Conservation (phyloP, 1,284 basidiomycete genomes). For the Sporisorium exsertum region DNA sequence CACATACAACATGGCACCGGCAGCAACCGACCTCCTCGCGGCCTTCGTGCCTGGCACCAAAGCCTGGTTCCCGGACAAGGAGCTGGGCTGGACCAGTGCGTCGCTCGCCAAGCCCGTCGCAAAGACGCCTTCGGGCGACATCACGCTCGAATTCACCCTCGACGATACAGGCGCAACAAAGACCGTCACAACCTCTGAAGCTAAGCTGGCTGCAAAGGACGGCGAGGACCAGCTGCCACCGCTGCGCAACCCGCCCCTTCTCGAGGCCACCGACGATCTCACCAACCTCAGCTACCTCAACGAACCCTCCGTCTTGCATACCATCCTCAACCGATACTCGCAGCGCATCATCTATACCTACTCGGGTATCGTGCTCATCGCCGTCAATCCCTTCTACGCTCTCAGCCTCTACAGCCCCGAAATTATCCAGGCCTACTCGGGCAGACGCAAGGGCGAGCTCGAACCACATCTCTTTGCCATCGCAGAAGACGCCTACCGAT, state of each 20-base stretch:
- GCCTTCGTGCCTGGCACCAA: slow-evolving; percentile 70
- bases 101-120: slow-evolving; percentile 75
- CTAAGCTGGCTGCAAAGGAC: slow-evolving; percentile 52
- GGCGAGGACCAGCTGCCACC: slow-evolving; percentile 77
- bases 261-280: slow-evolving; percentile 97
- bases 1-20: slow-evolving; percentile 42
- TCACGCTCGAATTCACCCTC: slow-evolving; percentile 59
- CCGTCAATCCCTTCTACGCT: slow-evolving; percentile 96
- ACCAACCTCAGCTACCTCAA: slow-evolving; percentile 97
- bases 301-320: slow-evolving; percentile 94
- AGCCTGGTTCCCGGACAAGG: slow-evolving; percentile 85
- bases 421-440: slow-evolving; percentile 96
- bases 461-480: slow-evolving; percentile 99
- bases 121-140: slow-evolving; percentile 49
- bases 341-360: slow-evolving; percentile 99
- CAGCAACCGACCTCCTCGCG: slow-evolving; percentile 50
- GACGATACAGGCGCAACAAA: slow-evolving; percentile 62
- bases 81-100: slow-evolving; percentile 89
- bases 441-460: slow-evolving; percentile 89
- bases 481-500: slow-evolving; percentile 97
- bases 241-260: slow-evolving; percentile 91
- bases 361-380: slow-evolving; percentile 95
- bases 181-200: slow-evolving; percentile 57
- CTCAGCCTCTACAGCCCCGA: slow-evolving; percentile 81
- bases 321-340: slow-evolving; percentile 94